Evolutionary conservation across 2,329 filamentous ascomycete genomes (phyloP).

Genomic region (Colletotrichum camelliae): DNA sequence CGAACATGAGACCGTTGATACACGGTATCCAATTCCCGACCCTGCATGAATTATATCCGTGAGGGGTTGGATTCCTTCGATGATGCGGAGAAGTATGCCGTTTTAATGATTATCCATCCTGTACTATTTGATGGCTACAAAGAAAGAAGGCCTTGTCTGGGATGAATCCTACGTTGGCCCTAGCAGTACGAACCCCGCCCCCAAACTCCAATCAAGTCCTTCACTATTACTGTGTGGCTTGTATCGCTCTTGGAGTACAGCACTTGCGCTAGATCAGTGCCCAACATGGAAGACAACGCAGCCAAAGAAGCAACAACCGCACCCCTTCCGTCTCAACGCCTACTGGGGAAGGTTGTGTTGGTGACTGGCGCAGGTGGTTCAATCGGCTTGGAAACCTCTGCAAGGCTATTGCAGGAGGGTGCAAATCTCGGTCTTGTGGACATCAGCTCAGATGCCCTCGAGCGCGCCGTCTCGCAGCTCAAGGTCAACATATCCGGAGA

Average conservation of each 20-base stretch:
- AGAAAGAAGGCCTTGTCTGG: too few relatives aligned
- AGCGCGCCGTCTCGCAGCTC: not conserved
- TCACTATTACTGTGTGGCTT: too few relatives aligned
- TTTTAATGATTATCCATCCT: not conserved
- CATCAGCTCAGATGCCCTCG: not conserved
- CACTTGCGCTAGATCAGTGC: too few relatives aligned
- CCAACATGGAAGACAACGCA: not conserved
- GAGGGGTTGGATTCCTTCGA: not conserved
- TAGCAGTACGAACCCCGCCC: too few relatives aligned
- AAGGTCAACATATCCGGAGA: not conserved
- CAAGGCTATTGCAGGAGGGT: not conserved
- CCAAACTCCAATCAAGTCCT: too few relatives aligned
- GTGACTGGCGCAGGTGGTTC: not conserved
- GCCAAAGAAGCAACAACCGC: not conserved
- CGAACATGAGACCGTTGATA: not conserved
- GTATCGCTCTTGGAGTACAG: too few relatives aligned
- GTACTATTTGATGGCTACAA: not conserved
- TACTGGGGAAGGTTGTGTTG: not conserved
- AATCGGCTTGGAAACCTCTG: not conserved
- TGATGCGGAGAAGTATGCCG: not conserved
- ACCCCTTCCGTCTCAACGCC: not conserved
- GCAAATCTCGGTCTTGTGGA: not conserved
- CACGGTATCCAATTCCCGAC: not conserved
- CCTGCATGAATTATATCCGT: not conserved
- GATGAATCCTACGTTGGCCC: too few relatives aligned